Base-by-base conservation (phyloP, 2,329 filamentous ascomycete genomes). In the Pseudopithomyces maydicus region DNA sequence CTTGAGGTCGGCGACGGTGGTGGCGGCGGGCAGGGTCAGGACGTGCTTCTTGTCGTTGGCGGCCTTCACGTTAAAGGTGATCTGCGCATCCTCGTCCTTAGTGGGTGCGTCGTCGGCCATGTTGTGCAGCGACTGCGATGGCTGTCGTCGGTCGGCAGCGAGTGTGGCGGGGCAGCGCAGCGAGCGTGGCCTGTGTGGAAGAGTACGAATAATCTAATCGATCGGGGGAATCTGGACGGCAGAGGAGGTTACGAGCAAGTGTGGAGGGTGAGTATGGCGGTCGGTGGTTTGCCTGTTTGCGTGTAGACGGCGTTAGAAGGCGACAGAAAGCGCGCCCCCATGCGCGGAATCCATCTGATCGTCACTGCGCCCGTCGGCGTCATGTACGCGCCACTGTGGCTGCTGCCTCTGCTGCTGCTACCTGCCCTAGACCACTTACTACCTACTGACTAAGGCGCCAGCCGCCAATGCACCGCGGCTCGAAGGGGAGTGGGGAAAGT, bases 61-160 rank as follows among this genome's bases (percentile, higher is more conserved):
- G n/a, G 91, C 91, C 82, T 98, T 99, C 79, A 99, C 89, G 80
- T 92, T 95, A 86, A 99, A 98, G 76, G 91, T 96, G 80, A 99
- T 81, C 70, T 93, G 88, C 70, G 88, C 80, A 72, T 93, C 91
- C 69, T 86, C 84, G 72, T 93, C 91, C 69, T 86, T 84, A 54
- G 81, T 75, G 65, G 82, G 76, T 66, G 82, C 77, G 72, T 84
- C 85, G 76, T 91, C 89, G 73, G 89, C 84, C 88, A 90, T 91
- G 71, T 55, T 62, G 55, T 59, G 56, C 48, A 17, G 46, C 19
- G 45, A 32, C n/a, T 17, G 33, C 23, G 23, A n/a, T 47, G 20
- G 36, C 44, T 20, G 57, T 43, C 32, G 23, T 26, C 47, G 45
- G 56, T 44, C 23, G 55, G 59, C 47, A 61, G 59, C 50, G 58